Base-by-base conservation (phyloP, 495 filamentous ascomycete species). In the Thermothielavioides terrestris region DNA sequence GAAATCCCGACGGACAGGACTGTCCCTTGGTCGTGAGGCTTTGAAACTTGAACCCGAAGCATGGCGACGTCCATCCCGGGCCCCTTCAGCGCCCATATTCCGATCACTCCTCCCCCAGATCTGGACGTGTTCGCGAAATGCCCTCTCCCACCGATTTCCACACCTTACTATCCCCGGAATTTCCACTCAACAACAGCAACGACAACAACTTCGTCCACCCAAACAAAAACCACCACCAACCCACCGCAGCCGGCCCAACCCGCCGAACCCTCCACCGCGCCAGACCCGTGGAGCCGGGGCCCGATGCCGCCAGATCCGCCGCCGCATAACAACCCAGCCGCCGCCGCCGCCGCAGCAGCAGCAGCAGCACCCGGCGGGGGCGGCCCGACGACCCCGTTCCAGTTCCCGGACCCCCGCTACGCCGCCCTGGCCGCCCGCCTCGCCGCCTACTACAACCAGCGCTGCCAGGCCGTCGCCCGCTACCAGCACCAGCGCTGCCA, bases 341-440 rank as follows among this genome's bases (percentile, higher is more conserved):
- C 44, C 23, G 22, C 28, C 14, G 3, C 43, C 35, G 10, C 40
- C 18, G 26, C 51, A 6, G 35, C 41, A 15, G 15, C 32, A 22
- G 42, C 55, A 25, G 32, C 49, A 26, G 28, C 53, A n/a, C n/a
- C n/a, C n/a, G n/a, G n/a, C n/a, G n/a, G n/a, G n/a, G n/a, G n/a
- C n/a, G n/a, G n/a, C n/a, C n/a, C n/a, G n/a, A n/a, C n/a, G n/a
- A n/a, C n/a, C n/a, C n/a, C n/a, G n/a, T n/a, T n/a, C n/a, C n/a
- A n/a, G n/a, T n/a, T n/a, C n/a, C n/a, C n/a, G 11, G 65, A 67
- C 52, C 65, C 63, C 1, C 52, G 53, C 31, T 62, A 63, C 46
- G 42, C 65, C 9, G 58, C 65, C 43, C 65, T 68, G 63, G 63
- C 60, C 20, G 64, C 66, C n/a, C 66, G 68, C 44, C 65, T 68